Evolutionary conservation across 306 rosid species (phyloP), one percentile per base, ranked within the genome.

Genomic region (Begonia loranthoides): DNA sequence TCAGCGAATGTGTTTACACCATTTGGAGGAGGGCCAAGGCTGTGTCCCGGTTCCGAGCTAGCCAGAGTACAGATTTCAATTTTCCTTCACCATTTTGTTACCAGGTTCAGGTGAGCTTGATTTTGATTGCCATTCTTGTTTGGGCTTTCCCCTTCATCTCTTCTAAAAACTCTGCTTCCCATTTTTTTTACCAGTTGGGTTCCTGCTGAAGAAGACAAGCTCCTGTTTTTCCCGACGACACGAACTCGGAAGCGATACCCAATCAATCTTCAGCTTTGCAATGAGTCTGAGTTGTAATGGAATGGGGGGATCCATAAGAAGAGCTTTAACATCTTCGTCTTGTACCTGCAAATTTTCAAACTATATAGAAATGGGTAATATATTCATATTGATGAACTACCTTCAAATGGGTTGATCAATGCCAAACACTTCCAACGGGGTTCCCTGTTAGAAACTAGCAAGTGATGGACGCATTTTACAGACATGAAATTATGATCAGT

Each of bases 11-110:
- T 77, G 54, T 90, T 85, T 78, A 85, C 87, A 49, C 97, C 97
- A 12, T 90, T 90, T 78, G 97, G 95, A 53, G 97, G 97, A 10
- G 97, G 97, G 5, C 87, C 76, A 64, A 90, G 97, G 72, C 66
- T 90, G 12, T 90, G 97, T 47, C 97, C 97, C 51, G 97, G 97
- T 13, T 77, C 80, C 72, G 97, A 90, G 65, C 71, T 90, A 70
- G 94, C 97, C 15, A 82, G 95, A 74, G 62, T 90, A 49, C 94
- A 80, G 73, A 75, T 89, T 75, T 82, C 99, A 43, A 76, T 90
- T 52, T 90, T 90, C 58, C 58, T 90, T 13, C 94, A 90, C 59
- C 87, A 86, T 70, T 72, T 90, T 17, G 86, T 85, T 56, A 90
- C 99, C 67, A 76, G 66, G 54, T 90, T 90, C 80, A 82, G 92